Evolutionary conservation across 2,329 filamentous ascomycete genomes (phyloP), one percentile per base, ranked within the genome.

Genomic region (Ustilaginoidea virens): DNA sequence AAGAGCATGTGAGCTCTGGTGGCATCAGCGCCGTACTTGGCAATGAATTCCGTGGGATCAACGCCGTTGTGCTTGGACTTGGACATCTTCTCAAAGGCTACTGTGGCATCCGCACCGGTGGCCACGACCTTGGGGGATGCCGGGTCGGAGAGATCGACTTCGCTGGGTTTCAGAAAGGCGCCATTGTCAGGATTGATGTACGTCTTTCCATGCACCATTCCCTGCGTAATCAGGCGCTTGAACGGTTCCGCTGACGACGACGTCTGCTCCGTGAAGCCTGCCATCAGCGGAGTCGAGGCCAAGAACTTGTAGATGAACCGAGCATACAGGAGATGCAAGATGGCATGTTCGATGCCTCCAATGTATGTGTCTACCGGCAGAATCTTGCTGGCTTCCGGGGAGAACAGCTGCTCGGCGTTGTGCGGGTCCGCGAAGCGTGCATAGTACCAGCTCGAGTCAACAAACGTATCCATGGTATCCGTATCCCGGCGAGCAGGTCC

Each of bases 381-480:
- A 11, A 59, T 45, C 36, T 65, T 58, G 9, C 69, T 69, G 8
- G 62, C 62, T 12, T 61, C 54, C n/a, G 71, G 53, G 1, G 70
- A 72, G 37, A 92, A 74, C 0, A 72, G 73, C 10, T 58, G 48
- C 2, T 63, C 44, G 10, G 59, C 39, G 39, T 90, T 86, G 12
- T 72, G 59, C 1, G 79, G 60, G 42, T 92, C 81, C 17, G 75
- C 54, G 42, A 83, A 92, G 9, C 82, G 70, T 55, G 86, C 72
- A 45, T 76, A 92, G 51, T 93, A 93, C 85, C 85, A 93, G 30
- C 83, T 92, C 2, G 83, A 92, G 53, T 92, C 85, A 35, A 93
- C 85, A 53, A 93, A 93, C 0, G 85, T 93, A 50, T 93, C 85
- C 85, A 93, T 92, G 3, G 85, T 93, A 48, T 93, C 85, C 0